phyloP scores from a whole-genome alignment of 805 yeast species.

The Pichia californica region DNA sequence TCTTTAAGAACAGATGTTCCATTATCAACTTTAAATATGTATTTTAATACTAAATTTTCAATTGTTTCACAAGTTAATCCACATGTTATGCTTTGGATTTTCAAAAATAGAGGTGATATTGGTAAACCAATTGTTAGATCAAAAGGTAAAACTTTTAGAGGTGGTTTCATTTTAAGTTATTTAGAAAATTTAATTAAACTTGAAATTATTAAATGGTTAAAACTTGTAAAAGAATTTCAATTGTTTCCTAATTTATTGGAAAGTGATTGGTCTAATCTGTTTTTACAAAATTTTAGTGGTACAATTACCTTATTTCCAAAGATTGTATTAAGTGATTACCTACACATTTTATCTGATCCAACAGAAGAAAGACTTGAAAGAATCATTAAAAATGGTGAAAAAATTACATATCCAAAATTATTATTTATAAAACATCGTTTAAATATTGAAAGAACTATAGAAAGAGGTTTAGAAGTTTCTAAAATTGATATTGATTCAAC shows the following conservation, averaged over 20 bases:
- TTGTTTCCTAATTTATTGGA: conserved; percentile 61
- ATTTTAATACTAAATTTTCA: conserved; percentile 69
- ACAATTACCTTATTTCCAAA: conserved; percentile 74
- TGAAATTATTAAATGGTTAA: conserved; percentile 73
- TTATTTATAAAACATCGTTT: conserved; percentile 59
- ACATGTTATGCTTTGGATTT: conserved; percentile 68
- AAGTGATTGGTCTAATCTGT: conserved; percentile 76
- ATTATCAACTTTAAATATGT: conserved; percentile 62
- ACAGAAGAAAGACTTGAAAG: conserved; percentile 46
- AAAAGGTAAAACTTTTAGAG: conserved; percentile 54
- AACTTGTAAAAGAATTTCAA: conserved; percentile 57
- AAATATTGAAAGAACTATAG: conserved; percentile 59
- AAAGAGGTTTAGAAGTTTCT: conserved; percentile 33
- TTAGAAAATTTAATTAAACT: conserved; percentile 62
- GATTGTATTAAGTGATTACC: conserved; percentile 50
- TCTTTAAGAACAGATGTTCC: conserved; percentile 76
- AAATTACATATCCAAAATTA: conserved; percentile 59
- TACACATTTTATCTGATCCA: conserved; percentile 64
- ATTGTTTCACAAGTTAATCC: conserved; percentile 82
- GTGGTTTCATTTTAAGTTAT: conserved; percentile 72
- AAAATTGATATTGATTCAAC: conserved; percentile 10
- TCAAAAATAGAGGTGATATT: conserved; percentile 73
- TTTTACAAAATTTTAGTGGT: conserved; percentile 70
- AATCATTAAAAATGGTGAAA: conserved; percentile 58
- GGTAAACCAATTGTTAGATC: conserved; percentile 69